Evolutionary conservation across 805 yeast genomes (phyloP).

Genomic region (Metschnikowia shivogae): DNA sequence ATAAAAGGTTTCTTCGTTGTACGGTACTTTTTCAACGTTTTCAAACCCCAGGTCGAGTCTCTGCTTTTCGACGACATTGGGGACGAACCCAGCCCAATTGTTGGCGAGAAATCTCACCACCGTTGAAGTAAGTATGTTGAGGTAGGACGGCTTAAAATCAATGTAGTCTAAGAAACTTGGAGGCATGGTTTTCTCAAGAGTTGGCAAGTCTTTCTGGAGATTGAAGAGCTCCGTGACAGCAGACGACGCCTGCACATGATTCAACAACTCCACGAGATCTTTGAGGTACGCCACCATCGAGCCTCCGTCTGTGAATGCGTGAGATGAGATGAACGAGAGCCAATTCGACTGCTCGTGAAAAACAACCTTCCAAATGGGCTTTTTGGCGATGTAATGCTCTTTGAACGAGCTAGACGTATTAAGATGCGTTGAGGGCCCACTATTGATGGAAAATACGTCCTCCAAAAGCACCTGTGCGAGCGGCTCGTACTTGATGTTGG

Average conservation of each 20-base stretch:
- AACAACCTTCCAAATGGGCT: conserved; percentile 8
- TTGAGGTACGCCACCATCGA: conserved; percentile 9
- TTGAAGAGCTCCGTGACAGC: conserved; percentile 2
- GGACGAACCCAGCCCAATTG: conserved; percentile 8
- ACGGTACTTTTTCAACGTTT: conserved; percentile 6
- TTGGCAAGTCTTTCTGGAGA: conserved; percentile 6
- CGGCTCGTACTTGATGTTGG: conserved; percentile 7
- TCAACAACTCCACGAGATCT: conserved; percentile 8
- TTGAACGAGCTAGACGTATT: conserved; percentile 1
- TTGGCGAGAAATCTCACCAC: conserved; percentile 1
- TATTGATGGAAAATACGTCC: conserved; percentile 3
- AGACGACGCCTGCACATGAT: neutral
- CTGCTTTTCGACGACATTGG: conserved; percentile 7
- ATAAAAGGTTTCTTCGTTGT: conserved; percentile 5
- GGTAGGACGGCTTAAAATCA: conserved; percentile 5
- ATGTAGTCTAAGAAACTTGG: conserved; percentile 5
- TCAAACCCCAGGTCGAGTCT: conserved; percentile 9
- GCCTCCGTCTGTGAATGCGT: conserved; percentile 10
- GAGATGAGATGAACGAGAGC: conserved; percentile 10
- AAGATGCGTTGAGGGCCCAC: conserved; percentile 1
- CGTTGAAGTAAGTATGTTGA: neutral
- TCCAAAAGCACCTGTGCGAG: conserved; percentile 6
- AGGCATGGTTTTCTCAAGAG: conserved; percentile 5
- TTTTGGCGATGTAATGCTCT: neutral
- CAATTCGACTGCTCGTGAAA: conserved; percentile 7